Evolutionary conservation across 768 basidiomycete genomes (phyloP), one percentile per base, ranked within the genome.

Genomic region (Pleurotus djamor): DNA sequence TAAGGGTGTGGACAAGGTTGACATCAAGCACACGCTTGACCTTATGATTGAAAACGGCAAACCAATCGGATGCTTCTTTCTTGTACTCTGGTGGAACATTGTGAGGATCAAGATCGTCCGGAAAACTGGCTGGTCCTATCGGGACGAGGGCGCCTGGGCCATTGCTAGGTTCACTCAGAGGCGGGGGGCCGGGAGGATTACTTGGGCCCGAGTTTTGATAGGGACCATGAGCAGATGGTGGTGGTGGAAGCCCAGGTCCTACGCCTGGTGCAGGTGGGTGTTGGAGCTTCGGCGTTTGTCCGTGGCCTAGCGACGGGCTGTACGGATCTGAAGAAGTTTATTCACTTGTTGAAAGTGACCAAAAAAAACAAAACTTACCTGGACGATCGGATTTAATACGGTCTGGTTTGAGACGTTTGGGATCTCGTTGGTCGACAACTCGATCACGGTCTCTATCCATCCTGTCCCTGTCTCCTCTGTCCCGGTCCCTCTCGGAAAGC

Each of bases 61-160:
- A 89, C 94, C 94, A 96, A 71, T 94, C 93, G 38, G 73, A 72
- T 1, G 89, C 92, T 67, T 94, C 85, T 63, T 83, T 85, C 71
- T 80, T 84, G 58, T 77, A 69, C 48, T 85, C 84, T 0, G 82
- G 72, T 1, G 84, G 79, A 5, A 84, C 74, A 33, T 60, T 72
- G 43, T 78, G 69, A 5, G 76, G 74, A 61, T 79, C 81, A 32
- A 82, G 59, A 43, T 83, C 82, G 50, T 85, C 84, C 5, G 77
- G 79, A 67, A 83, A 83, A 35, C 71, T 70, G 12, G 66, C 65
- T 16, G 64, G 32, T 21, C 63, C 60, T n/a, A 69, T 60, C 51
- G 55, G 63, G 45, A 52, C 56, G 49, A 59, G 49, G 21, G 58
- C 57, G 13, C 58, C 33, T 41, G 59, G 41, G 12, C 58, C 50